Evolutionary conservation across 1,284 basidiomycete genomes (phyloP), one percentile per base, ranked within the genome.

Genomic region (Fistulinella cinereoalba): DNA sequence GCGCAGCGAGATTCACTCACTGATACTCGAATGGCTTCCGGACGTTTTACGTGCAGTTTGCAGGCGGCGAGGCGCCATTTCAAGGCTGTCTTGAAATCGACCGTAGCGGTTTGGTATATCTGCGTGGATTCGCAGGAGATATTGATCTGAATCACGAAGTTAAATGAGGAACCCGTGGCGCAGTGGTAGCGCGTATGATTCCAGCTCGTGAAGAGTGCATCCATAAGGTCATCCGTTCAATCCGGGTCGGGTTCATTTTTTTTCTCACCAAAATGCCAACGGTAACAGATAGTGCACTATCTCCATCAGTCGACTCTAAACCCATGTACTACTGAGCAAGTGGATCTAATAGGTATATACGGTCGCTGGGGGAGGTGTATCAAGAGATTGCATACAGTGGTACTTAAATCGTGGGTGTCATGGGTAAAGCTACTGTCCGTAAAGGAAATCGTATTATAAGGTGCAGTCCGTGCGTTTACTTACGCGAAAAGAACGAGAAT

Each of bases 221-320:
- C 73, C 73, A 72, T 69, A 76, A 76, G 73, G 75, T 75, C 75
- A 75, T 76, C 74, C 72, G 75, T 76, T 76, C 74, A 72, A 76
- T 68, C 66, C 75, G 73, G 75, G 73, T 75, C 69, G 73, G 74
- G 75, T 69, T 77, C 74, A 76, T 6, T 41, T 51, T 57, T 58
- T 63, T 37, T 37, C 18, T 23, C 9, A 4, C 16, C 19, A n/a
- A 16, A 4, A 33, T 33, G 19, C 5, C 18, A 33, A 33, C 18
- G 11, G 31, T n/a, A n/a, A n/a, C n/a, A n/a, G n/a, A n/a, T n/a
- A n/a, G n/a, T n/a, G n/a, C n/a, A n/a, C n/a, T n/a, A n/a, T n/a
- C n/a, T n/a, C n/a, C n/a, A n/a, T n/a, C n/a, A n/a, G n/a, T n/a
- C n/a, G n/a, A n/a, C n/a, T n/a, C n/a, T n/a, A n/a, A n/a, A n/a